Evolutionary conservation across 441 rosid species (phyloP), one percentile per base, ranked within the genome.

Genomic region (Syzygium malaccense): DNA sequence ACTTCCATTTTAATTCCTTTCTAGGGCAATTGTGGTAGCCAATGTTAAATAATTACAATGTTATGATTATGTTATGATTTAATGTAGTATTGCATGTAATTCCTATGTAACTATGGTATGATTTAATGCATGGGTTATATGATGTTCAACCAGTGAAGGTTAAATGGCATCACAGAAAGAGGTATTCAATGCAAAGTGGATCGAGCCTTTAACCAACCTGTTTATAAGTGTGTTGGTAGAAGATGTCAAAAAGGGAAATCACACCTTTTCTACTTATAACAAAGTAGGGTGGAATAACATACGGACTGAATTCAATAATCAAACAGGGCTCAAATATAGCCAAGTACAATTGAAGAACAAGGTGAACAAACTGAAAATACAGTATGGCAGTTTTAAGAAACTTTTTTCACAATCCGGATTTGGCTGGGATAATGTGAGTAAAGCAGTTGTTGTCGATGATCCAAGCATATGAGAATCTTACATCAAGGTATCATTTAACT

Each of bases 271-370:
- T 14, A 12, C 32, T 28, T 60, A 13, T 8, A 60, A 60, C 17
- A 60, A 60, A 60, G n/a, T 17, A 20, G 0, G n/a, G 5, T 57
- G n/a, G 14, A 57, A 55, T 55, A 55, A 55, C 26, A 55, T 20
- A 55, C 4, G 4, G 11, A 25, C 4, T 8, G 2, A 25, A 57
- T 57, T 23, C 62, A 57, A 8, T 25, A 25, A 57, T 23, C 6
- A 57, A 0, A 9, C 25, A 23, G 1, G 64, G 25, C 9, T 10
- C 15, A 15, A 58, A 25, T 4, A 25, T 10, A 58, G 6, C 3
- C 13, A 10, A 58, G 1, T 58, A 0, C 1, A 26, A 15, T 26
- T 58, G 28, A 57, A 25, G 3, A 57, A 57, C 11, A 25, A 4
- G 12, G 30, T 18, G 4, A 58, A 58, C 64, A 58, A 58, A 25